Evolutionary conservation across 1,284 basidiomycete species (phyloP), one percentile per base, ranked within the genome.

Genomic region (Apiotrichum montevideense): DNA sequence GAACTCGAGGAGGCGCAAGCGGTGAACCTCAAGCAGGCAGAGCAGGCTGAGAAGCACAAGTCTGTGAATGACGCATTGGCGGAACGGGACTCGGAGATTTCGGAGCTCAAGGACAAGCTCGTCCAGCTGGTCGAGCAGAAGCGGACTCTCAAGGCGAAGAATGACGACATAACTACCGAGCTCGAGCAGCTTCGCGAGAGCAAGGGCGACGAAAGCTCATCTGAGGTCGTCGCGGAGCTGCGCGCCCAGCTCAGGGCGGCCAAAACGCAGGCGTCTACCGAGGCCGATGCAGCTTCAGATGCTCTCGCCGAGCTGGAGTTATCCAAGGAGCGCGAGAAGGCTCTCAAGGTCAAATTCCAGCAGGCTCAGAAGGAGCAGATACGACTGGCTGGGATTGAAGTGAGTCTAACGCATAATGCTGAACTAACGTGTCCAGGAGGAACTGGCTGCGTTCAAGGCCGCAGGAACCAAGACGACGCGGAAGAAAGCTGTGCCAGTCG

Each of bases 151-250:
- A 63, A 62, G 48, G 67, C 67, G 40, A 63, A 62, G 35, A 68
- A 70, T 51, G 62, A 63, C 34, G 67, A 67, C 33, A 54, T 63
- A 0, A 47, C 57, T 14, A 43, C 42, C 0, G 72, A 75, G 48
- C 62, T 76, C 37, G 66, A 70, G 33, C 43, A 46, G 7, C 66
- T 64, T 51, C 33, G 50, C 21, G 42, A 42, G 39, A 40, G 2
- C 7, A 15, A 43, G 14, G 34, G 35, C 35, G n/a, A 14, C 8
- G 32, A 6, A 32, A 14, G 11, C n/a, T 37, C 59, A 5, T 63
- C 65, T 15, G 64, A 67, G 46, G 64, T 66, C 42, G 63, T 66
- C 46, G 56, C 60, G 9, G 66, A 72, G 47, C 61, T 71, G 33
- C 60, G 66, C 34, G 58, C 54, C 3, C 57, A 67, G 32, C 54